Evolutionary conservation across 2,329 filamentous ascomycete genomes (phyloP).

Genomic region (Septoria petroselini): DNA sequence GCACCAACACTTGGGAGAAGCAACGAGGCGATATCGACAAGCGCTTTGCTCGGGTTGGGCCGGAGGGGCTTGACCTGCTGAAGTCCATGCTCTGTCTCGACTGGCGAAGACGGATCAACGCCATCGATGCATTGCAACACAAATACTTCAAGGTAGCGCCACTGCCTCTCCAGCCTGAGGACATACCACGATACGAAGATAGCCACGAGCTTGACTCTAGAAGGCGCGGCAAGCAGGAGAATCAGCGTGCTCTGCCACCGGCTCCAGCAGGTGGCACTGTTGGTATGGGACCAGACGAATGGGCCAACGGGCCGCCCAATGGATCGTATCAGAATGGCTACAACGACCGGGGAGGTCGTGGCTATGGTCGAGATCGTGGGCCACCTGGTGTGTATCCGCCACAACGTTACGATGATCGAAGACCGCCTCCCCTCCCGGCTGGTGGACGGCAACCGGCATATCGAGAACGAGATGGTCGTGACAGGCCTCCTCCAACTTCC

Average conservation of each 20-base stretch:
- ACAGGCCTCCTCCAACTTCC: slow-evolving; percentile 19
- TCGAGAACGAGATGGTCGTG: slow-evolving; percentile 25
- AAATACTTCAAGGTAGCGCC: slow-evolving; percentile 82
- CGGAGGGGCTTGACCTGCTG: slow-evolving; percentile 73
- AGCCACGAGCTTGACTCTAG: slow-evolving; percentile 89
- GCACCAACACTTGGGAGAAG: slow-evolving; percentile 60
- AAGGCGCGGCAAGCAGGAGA: slow-evolving; percentile 75
- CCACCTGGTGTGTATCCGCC: slow-evolving; percentile 35
- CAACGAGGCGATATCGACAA: slow-evolving; percentile 65
- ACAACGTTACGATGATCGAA: slow-evolving; percentile 30
- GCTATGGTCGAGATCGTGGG: slow-evolving; percentile 36
- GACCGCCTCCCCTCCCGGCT: slow-evolving; percentile 26
- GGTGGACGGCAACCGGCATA: slow-evolving; percentile 29
- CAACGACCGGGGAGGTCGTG: slow-evolving; percentile 26
- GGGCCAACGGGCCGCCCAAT: slow-evolving; percentile 48
- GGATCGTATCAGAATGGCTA: slow-evolving; percentile 32
- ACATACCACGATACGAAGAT: slow-evolving; percentile 89
- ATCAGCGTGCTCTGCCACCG: slow-evolving; percentile 78
- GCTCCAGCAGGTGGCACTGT: slow-evolving; percentile 90
- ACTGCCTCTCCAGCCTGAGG: slow-evolving; percentile 73
- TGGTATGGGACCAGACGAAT: slow-evolving; percentile 65
- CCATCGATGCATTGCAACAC: slow-evolving; percentile 87
- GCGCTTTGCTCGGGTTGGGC: slow-evolving; percentile 61
- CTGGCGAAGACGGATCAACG: slow-evolving; percentile 85
- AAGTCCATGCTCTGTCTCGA: slow-evolving; percentile 82